Evolutionary conservation across 1,284 basidiomycete species (phyloP), one percentile per base, ranked within the genome.

Genomic region (Cystobasidiaceae sp.): DNA sequence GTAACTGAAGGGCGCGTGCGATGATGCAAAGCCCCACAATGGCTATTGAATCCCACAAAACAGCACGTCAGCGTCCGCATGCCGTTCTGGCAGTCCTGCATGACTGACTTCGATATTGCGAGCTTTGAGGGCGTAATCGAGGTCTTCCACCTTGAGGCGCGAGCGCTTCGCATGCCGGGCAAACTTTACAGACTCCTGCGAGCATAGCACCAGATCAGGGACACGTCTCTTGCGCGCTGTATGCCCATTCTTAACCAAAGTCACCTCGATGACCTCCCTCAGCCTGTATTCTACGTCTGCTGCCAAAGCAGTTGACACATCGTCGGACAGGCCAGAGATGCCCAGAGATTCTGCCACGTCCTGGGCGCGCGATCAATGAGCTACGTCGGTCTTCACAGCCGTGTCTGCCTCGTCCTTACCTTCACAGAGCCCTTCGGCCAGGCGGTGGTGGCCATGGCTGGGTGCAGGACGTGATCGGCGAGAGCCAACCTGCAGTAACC

Each of bases 201-300:
- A n/a, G n/a, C n/a, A n/a, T n/a, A n/a, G n/a, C n/a, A n/a, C n/a
- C n/a, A n/a, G n/a, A n/a, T n/a, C n/a, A n/a, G n/a, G n/a, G n/a
- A n/a, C n/a, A n/a, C n/a, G n/a, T n/a, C n/a, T n/a, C n/a, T n/a
- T n/a, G n/a, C n/a, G n/a, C n/a, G n/a, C n/a, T n/a, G n/a, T n/a
- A n/a, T n/a, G n/a, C n/a, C n/a, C n/a, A n/a, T n/a, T n/a, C n/a
- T n/a, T n/a, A n/a, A 43, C n/a, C 13, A 28, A 32, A 73, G 79
- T 67, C 69, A 89, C 89, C 82, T 96, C 90, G 68, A 93, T 84
- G 46, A 94, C 85, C 75, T 94, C 90, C 75, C 94, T 92, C 74
- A 97, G 84, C 66, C 96, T 83, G 78, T 97, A 97, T 76, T 98
- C 94, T 44, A 97, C 91, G 79, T 99, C 96, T 68, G 90, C 91